Evolutionary conservation across 1,284 basidiomycete genomes (phyloP), one percentile per base, ranked within the genome.

Genomic region (Xerocomus alliaceus): DNA sequence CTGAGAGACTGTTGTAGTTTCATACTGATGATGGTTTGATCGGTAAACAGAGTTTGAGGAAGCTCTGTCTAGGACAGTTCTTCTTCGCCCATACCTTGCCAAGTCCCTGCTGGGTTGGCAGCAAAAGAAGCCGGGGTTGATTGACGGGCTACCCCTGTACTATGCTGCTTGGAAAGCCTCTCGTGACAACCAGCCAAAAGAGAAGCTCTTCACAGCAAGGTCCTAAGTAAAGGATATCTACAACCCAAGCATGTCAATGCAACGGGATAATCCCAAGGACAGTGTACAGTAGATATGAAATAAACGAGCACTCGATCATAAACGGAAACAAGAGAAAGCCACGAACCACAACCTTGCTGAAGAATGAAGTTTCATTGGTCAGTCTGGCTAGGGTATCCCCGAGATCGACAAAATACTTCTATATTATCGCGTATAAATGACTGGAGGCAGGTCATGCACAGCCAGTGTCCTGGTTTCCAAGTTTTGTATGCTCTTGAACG

Each of bases 91-190:
- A 12, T 67, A 63, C 47, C 63, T 73, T 42, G 68, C 65, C 12
- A 67, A 61, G 31, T 63, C 68, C 9, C 60, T 73, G 22, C 48
- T 73, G 32, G 71, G 68, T 29, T 73, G 71, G 71, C 60, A 64
- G 28, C 68, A 54, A 31, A 65, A 64, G 45, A 74, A 74, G 34
- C 56, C 60, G 3, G 64, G 69, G 11, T 54, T 73, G 31, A 61
- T 61, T 6, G 71, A 73, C 20, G 70, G 65, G 4, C 55, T 74
- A 22, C 32, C 56, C 4, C 17, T 63, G 44, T 73, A 73, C 53
- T 71, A 64, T 41, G 59, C 64, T 13, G 64, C 66, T 5, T 75
- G 62, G 61, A 60, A 64, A 48, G 71, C 69, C 17, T 64, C 66
- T 15, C 62, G 60, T 31, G 44, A 34, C 3, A 41, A 57, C 20